These are phyloP conservation scores for Penicillium sp. DNA, from an alignment of 2,329 filamentous ascomycete species.

Conservation along the genomic window DNA sequence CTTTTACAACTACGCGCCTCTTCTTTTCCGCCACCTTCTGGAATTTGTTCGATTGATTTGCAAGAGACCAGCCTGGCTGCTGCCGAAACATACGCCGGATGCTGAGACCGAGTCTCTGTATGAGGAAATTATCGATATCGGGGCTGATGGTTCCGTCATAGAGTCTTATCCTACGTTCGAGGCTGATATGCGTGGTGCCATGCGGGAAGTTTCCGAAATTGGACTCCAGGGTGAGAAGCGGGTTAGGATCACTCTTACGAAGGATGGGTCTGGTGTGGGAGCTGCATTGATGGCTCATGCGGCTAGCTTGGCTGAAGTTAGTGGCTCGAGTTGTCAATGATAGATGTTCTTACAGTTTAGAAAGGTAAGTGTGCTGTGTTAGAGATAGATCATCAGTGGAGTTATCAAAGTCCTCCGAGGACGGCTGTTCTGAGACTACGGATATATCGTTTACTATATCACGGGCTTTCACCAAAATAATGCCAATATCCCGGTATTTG, in stretches of 20 bases:
- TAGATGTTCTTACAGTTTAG: neutral
- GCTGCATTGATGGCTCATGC: conserved; percentile 10
- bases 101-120: too few relatives aligned
- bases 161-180: conserved; percentile 6
- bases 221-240: neutral
- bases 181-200: neutral
- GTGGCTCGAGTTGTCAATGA: neutral
- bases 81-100: neutral
- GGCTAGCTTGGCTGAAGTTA: neutral
- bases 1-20: neutral
- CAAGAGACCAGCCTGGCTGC: neutral
- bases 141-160: conserved; percentile 1
- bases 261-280: conserved; percentile 6
- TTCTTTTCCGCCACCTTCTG: neutral
- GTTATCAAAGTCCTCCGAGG: neutral
- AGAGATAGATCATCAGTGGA: neutral
- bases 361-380: neutral
- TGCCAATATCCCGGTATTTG: too few relatives aligned
- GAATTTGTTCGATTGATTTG: neutral
- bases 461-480: neutral
- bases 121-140: conserved; percentile 1
- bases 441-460: neutral
- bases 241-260: neutral
- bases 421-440: too few relatives aligned
- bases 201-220: conserved; percentile 5